Evolutionary conservation across 352 stramenopile species (phyloP).

Genomic region (Pythium coloratum): DNA sequence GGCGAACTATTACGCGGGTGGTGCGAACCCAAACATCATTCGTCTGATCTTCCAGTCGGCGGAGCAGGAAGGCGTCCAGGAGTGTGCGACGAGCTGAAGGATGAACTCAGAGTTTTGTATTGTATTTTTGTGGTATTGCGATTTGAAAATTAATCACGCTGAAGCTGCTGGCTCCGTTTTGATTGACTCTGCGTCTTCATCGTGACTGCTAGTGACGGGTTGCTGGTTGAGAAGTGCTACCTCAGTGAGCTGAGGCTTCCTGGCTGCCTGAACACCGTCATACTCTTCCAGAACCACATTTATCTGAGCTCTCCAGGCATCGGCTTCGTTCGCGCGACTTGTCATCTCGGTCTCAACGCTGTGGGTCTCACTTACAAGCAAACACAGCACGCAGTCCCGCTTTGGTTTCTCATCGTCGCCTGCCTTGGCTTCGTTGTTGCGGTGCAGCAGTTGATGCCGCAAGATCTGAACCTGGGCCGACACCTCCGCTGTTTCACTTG

Average conservation of each 20-base stretch:
- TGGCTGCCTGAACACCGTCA: neutral
- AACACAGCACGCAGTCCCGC: slow-evolving; percentile 21
- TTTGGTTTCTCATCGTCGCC: neutral
- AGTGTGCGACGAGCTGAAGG: slow-evolving; percentile 65
- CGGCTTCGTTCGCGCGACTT: neutral
- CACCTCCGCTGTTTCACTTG: neutral
- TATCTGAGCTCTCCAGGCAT: neutral
- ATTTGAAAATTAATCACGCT: too few species aligned
- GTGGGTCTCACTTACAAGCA: slow-evolving; percentile 10
- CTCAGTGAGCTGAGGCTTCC: too few species aligned
- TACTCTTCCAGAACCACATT: neutral
- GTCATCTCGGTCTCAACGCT: neutral
- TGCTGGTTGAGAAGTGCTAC: too few species aligned
- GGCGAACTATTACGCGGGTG: slow-evolving; percentile 41
- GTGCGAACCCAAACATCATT: slow-evolving; percentile 59
- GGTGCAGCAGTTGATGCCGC: slow-evolving; percentile 22
- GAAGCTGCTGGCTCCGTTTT: neutral
- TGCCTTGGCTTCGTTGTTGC: neutral
- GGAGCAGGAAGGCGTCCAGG: slow-evolving; percentile 56
- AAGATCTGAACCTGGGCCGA: slow-evolving; percentile 17
- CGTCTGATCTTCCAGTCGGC: slow-evolving; percentile 67
- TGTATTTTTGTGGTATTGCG: neutral
- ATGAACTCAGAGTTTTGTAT: neutral
- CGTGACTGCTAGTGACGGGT: neutral
- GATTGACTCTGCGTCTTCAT: neutral